Conservation (phyloP, 768 basidiomycete genomes). For the Saitozyma sp. region DNA sequence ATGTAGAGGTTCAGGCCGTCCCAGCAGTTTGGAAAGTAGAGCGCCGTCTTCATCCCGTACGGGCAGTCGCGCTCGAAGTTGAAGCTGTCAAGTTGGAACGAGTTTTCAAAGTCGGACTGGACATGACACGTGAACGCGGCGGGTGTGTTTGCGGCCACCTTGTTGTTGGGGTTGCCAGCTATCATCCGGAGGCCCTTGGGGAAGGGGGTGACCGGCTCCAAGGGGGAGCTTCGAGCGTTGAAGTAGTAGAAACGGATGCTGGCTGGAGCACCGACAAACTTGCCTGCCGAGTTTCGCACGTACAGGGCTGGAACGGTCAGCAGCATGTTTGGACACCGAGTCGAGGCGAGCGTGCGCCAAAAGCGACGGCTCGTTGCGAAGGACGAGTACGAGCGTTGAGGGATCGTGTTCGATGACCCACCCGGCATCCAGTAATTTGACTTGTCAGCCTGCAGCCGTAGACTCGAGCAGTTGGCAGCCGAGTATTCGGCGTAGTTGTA, state of each 20-base stretch:
- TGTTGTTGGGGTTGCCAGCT: slow-evolving; percentile 49
- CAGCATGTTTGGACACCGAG: neutral
- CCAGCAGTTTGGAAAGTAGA: slow-evolving; percentile 54
- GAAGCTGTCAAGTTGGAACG: slow-evolving; percentile 50
- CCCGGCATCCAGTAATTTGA: slow-evolving; percentile 46
- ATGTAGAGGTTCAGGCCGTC: slow-evolving; percentile 53
- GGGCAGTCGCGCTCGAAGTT: slow-evolving; percentile 52
- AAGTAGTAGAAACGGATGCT: slow-evolving; percentile 48
- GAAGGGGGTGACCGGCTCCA: slow-evolving; percentile 42
- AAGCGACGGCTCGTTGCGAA: neutral
- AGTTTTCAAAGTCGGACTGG: slow-evolving; percentile 34
- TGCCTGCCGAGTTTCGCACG: slow-evolving; percentile 8
- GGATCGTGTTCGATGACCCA: neutral
- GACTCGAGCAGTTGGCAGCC: slow-evolving; percentile 33
- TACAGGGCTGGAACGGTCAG: slow-evolving; percentile 20
- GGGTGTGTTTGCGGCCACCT: slow-evolving; percentile 42
- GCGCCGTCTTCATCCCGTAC: slow-evolving; percentile 52
- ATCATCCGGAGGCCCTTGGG: slow-evolving; percentile 55
- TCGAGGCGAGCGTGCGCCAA: too few species aligned
- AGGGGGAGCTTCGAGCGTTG: slow-evolving; percentile 28
- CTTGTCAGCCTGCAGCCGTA: slow-evolving; percentile 40
- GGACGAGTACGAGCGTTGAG: neutral
- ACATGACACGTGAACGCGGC: slow-evolving; percentile 30
- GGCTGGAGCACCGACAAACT: slow-evolving; percentile 17
- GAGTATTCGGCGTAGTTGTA: slow-evolving; percentile 36